These are phyloP conservation scores for Phycomyces nitens DNA, from an alignment of 192 early-diverging fungal genomes.

Conservation along the genomic window DNA sequence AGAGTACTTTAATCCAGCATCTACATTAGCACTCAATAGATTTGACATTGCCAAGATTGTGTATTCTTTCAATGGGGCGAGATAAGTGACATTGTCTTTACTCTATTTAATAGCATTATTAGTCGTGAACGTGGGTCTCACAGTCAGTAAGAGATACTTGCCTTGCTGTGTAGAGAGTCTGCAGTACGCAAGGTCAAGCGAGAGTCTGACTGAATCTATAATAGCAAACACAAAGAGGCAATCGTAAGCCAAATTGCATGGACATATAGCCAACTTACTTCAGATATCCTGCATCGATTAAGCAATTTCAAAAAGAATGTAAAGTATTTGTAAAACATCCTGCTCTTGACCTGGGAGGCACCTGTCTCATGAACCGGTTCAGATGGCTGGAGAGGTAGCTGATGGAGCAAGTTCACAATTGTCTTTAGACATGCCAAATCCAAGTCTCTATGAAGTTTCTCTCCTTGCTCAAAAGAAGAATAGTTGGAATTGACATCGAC, in stretches of 20 bases:
- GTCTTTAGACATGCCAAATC: slow-evolving; percentile 79
- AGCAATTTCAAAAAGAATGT: slow-evolving; percentile 74
- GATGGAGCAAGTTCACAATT: slow-evolving; percentile 61
- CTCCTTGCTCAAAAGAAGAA: slow-evolving; percentile 43
- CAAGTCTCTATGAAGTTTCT: slow-evolving; percentile 69
- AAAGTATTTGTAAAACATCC: slow-evolving; percentile 71
- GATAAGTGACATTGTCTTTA: slow-evolving; percentile 45
- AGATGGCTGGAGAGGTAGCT: slow-evolving; percentile 69
- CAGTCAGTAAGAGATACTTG: background rate
- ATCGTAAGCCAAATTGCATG: background rate
- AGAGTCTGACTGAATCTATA: background rate
- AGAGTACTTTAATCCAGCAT: slow-evolving; percentile 87
- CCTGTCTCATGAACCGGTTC: slow-evolving; percentile 56
- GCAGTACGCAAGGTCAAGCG: background rate
- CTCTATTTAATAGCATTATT: slow-evolving; percentile 3
- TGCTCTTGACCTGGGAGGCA: slow-evolving; percentile 57
- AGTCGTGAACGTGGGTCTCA: too few species aligned
- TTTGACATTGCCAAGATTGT: slow-evolving; percentile 87
- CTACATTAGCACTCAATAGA: slow-evolving; percentile 88
- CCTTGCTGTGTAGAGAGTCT: background rate
- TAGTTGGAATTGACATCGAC: slow-evolving; percentile 19
- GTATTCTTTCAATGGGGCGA: slow-evolving; percentile 74
- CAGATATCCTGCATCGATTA: slow-evolving; percentile 61
- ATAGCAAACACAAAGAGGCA: background rate
- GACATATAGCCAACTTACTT: slow-evolving; percentile 24